phyloP scores from a whole-genome alignment of 441 rosid genomes.

The Populus trichocarpa region DNA sequence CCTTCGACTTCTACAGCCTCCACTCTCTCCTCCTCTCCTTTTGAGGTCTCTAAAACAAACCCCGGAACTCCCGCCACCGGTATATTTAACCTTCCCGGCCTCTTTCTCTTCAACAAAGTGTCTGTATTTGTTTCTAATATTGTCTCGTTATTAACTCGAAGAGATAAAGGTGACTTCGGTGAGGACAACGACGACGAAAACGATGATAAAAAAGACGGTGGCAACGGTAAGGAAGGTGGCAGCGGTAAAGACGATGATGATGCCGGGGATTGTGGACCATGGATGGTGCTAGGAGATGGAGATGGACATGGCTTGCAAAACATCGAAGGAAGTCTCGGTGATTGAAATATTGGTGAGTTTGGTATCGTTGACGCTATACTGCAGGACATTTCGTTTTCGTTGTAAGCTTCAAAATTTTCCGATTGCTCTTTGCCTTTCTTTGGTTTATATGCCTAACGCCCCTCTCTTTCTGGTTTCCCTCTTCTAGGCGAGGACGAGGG shows the following conservation, averaged over 20 bases:
- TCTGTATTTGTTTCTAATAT: slow-evolving; percentile 10
- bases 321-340: slow-evolving; percentile 19
- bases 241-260: neutral
- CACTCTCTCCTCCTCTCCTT: slow-evolving; percentile 9
- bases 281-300: neutral
- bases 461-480: no score
- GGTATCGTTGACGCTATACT: slow-evolving; percentile 22
- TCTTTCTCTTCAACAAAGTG: slow-evolving; percentile 59
- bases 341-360: slow-evolving; percentile 30
- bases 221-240: neutral
- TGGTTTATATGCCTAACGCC: neutral
- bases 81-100: slow-evolving; percentile 62
- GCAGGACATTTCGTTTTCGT: slow-evolving; percentile 19
- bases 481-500: no score
- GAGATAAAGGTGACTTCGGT: slow-evolving; percentile 13
- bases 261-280: slow-evolving; percentile 8
- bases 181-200: slow-evolving; percentile 12
- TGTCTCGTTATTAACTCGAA: neutral
- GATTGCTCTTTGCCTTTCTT: neutral
- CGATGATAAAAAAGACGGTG: neutral
- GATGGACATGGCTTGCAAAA: slow-evolving; percentile 15
- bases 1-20: slow-evolving; percentile 17
- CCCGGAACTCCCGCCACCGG: slow-evolving; percentile 37
- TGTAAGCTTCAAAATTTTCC: neutral
- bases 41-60: slow-evolving; percentile 29